A percentile compares a stretch with the other conserved stretches of the same genome.
These are phyloP conservation scores for Nicotiana tabacum DNA, from an alignment of 257 asterid species.

Conservation along the genomic window DNA sequence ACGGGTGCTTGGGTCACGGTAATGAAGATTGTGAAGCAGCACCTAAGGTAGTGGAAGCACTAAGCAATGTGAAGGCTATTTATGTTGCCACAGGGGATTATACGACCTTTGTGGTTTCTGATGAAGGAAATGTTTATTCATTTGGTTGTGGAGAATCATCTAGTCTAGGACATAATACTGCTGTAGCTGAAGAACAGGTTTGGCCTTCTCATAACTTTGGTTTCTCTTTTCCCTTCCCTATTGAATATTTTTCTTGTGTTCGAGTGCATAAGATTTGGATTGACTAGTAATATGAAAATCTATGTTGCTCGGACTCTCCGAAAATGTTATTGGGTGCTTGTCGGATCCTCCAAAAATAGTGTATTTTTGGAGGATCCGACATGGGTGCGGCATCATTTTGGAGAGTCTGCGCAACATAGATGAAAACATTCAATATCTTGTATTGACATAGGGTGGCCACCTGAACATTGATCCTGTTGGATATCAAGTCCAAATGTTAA, in stretches of 20 bases:
- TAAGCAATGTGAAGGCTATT: slow-evolving; percentile 70
- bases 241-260: background rate
- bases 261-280: background rate
- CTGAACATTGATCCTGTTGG: background rate
- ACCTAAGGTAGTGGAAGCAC: slow-evolving; percentile 90
- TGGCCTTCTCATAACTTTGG: slow-evolving; percentile 8
- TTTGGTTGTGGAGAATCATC: slow-evolving; percentile 97
- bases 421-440: background rate
- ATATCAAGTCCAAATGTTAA: background rate
- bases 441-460: background rate
- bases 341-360: too few species aligned
- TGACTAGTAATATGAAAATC: background rate
- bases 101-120: slow-evolving; percentile 90
- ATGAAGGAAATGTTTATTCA: slow-evolving; percentile 79
- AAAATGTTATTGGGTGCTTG: too few species aligned
- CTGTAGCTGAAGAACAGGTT: slow-evolving; percentile 72
- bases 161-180: slow-evolving; percentile 84
- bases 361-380: too few species aligned
- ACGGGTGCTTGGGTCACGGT: slow-evolving; percentile 98
- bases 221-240: background rate
- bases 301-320: too few species aligned
- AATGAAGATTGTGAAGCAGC: slow-evolving; percentile 86
- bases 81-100: slow-evolving; percentile 95
- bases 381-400: too few species aligned
- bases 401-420: too few species aligned